A percentile compares a stretch with the other conserved stretches of the same genome.
phyloP scores from a whole-genome alignment of 2,329 filamentous ascomycete species.

The Thelonectria olida region DNA sequence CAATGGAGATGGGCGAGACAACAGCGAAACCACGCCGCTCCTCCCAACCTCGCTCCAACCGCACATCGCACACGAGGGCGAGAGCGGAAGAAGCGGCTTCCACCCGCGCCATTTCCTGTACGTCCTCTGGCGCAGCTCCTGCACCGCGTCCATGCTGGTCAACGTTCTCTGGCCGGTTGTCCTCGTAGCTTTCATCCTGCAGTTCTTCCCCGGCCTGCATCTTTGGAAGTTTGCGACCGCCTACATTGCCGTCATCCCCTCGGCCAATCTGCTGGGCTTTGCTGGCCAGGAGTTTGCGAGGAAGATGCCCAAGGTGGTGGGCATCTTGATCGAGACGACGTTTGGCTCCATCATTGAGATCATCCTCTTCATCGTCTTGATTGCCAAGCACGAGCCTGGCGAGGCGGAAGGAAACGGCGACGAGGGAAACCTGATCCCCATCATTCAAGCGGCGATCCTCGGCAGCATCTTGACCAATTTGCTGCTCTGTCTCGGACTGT shows the following conservation, averaged over 20 bases:
- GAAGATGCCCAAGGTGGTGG: slow-evolving; percentile 71
- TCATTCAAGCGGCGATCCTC: slow-evolving; percentile 75
- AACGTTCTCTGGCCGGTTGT: slow-evolving; percentile 61
- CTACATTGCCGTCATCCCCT: slow-evolving; percentile 59
- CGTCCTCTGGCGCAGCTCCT: slow-evolving; percentile 55
- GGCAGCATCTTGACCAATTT: slow-evolving; percentile 76
- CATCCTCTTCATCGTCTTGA: slow-evolving; percentile 72
- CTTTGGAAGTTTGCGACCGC: slow-evolving; percentile 57
- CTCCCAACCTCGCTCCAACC: slow-evolving; percentile 37
- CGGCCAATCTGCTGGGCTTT: slow-evolving; percentile 59
- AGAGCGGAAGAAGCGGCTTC: slow-evolving; percentile 56
- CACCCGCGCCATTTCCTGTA: slow-evolving; percentile 52
- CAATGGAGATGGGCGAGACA: slow-evolving; percentile 19
- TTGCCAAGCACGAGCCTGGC: slow-evolving; percentile 48
- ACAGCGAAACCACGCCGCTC: slow-evolving; percentile 38
- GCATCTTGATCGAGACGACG: slow-evolving; percentile 58
- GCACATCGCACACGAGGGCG: slow-evolving; percentile 48
- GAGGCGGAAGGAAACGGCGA: slow-evolving; percentile 34
- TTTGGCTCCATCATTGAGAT: slow-evolving; percentile 75
- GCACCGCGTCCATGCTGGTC: slow-evolving; percentile 54
- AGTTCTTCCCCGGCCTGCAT: slow-evolving; percentile 46
- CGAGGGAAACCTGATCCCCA: slow-evolving; percentile 57
- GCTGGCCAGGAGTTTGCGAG: slow-evolving; percentile 67
- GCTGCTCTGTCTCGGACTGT: slow-evolving; percentile 72
- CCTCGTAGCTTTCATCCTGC: slow-evolving; percentile 54